phyloP scores from a whole-genome alignment of 2,329 filamentous ascomycete genomes.

The Fusarium nurragi region DNA sequence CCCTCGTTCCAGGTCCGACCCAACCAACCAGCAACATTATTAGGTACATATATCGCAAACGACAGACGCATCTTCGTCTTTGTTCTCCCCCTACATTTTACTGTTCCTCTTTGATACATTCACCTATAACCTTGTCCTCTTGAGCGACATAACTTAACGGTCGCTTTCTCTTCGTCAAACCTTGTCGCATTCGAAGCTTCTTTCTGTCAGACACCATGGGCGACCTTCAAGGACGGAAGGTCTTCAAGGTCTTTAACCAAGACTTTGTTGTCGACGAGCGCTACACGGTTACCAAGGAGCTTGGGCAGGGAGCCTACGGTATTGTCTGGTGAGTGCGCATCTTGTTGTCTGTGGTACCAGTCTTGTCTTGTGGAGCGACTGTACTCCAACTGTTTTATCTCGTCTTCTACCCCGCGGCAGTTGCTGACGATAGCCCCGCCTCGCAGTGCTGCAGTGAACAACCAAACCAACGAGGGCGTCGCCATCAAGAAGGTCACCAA shows the following conservation, averaged over 20 bases:
- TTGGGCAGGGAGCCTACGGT: conserved; percentile 97
- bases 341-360: background rate
- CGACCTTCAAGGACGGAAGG: conserved; percentile 72
- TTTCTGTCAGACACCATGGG: conserved; percentile 47
- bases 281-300: conserved; percentile 98
- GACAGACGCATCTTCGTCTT: conserved; percentile 35
- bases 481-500: conserved; percentile 99
- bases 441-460: conserved; percentile 87
- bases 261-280: conserved; percentile 98
- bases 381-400: conserved; percentile 13
- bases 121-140: background rate
- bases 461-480: conserved; percentile 88
- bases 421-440: conserved; percentile 45
- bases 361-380: conserved; percentile 22
- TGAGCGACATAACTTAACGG: background rate
- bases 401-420: conserved; percentile 42
- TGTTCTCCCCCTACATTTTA: conserved; percentile 16
- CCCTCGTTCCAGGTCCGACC: conserved; percentile 31
- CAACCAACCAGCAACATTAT: conserved; percentile 35
- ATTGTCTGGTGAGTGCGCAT: conserved; percentile 85
- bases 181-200: conserved; percentile 25
- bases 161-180: background rate
- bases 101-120: background rate
- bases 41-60: conserved; percentile 43
- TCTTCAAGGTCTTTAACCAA: conserved; percentile 99